Evolutionary conservation across 208 protist species (phyloP), one percentile per base, ranked within the genome.

Genomic region (Strigomonas culicis): DNA sequence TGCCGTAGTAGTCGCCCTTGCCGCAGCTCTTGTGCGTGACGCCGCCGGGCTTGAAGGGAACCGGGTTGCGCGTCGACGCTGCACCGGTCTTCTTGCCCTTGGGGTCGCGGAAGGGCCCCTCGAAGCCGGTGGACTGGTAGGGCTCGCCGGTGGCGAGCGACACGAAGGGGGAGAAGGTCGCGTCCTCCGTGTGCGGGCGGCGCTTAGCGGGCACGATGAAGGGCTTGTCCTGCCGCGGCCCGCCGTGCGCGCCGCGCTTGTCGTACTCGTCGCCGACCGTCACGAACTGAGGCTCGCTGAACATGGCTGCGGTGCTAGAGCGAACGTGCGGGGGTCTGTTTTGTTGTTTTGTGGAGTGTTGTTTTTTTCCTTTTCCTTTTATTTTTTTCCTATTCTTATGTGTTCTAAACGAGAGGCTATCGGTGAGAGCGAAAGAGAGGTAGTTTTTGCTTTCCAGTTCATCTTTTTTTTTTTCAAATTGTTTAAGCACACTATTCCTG

Each of bases 241-340:
- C 11, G 6, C 39, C 55, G 49, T 68, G 32, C 22, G 53, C 21
- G 1, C 64, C 36, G 2, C 62, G 81, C 72, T 97, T 95, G 65
- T 97, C 92, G 76, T 95, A 97, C 72, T 95, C 90, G 66, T 97
- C 92, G 4, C 89, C 89, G 50, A 95, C 73, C 49, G 75, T 80
- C 19, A 96, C 71, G 74, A 87, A 97, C 6, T 80, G 79, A 1
- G 91, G 84, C 1, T 63, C 67, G 47, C 86, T 92, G 71, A 95
- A 93, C 86, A 92, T 93, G 7, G 1, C 39, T 67, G 19, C 15
- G 19, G 51, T 6, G 34, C 0, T 32, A 21, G 7, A 17, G 15
- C 11, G 17, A 17, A 8, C 10, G 7, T 0, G 21, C 3, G 15
- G 3, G 22, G 44, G 3, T 55, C 7, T 66, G 15, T 53, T 17